Base-by-base conservation (phyloP, 495 filamentous ascomycete species). In the Aspergillus funiculosus region DNA sequence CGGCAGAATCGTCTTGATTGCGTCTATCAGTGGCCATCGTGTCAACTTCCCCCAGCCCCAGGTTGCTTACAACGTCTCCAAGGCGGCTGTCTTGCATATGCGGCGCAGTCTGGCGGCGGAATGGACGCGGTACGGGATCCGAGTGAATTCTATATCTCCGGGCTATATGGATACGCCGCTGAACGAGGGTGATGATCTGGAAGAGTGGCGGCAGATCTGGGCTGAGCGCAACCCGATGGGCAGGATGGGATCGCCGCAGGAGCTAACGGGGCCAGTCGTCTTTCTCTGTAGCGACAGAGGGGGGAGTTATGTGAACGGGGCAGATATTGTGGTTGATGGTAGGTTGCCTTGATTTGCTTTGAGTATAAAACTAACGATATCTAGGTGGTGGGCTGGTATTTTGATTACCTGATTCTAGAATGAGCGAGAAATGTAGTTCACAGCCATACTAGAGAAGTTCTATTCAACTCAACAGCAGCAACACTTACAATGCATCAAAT, bases 161-260 rank as follows among this genome's bases (percentile, higher is more conserved):
- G 83, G 84, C 6, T 87, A 89, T 55, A 87, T 87, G 82, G 80
- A 89, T 58, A 89, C 83, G 3, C 75, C 86, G 8, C 57, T 86
- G 39, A 87, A 87, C 54, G 81, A 80, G 46, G 82, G 82, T 0
- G 71, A 74, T 0, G 75, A 75, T 1, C 52, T 87, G 34, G 71
- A 68, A 4, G 71, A 70, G 13, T 76, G 70, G 27, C 68, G 74
- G 50, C 62, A 58, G 36, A 68, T 74, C 3, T 87, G 82, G 83
- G 63, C 66, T 20, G 66, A 64, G n/a, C 61, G 81, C 26, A 79
- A 83, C 59, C 82, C 83, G 8, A 73, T 81, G 72, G 80, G 83
- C 0, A 68, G 85, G 46, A 87, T 89, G 79, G 83, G 83, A 0
- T 52, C 66, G 19, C 75, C 76, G 18, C 68, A 76, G 56, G 85